Conservation (phyloP, 1,284 basidiomycete genomes). For the Melanopsichium pennsylvanicum region DNA sequence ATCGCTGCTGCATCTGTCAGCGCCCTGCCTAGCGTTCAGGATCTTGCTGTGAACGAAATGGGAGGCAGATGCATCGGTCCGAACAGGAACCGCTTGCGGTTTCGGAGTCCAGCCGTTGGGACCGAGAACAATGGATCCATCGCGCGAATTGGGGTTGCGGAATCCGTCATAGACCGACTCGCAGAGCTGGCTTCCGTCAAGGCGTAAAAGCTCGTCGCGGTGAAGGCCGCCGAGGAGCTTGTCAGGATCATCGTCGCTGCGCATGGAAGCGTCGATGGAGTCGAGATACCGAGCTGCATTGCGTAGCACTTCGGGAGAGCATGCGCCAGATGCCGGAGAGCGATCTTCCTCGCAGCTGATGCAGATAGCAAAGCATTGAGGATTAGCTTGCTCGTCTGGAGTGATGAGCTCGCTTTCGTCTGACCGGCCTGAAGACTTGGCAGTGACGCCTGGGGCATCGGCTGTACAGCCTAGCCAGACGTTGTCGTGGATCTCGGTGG, state of each 20-base stretch:
- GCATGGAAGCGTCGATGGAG: conserved; percentile 72
- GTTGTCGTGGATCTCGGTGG: conserved; percentile 76
- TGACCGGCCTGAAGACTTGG: conserved; percentile 3
- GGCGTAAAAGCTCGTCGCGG: conserved; percentile 70
- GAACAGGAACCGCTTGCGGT: conserved; percentile 22
- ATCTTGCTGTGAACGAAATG: conserved; percentile 18
- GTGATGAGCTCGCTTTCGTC: conserved; percentile 36
- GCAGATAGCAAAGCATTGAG: conserved; percentile 79
- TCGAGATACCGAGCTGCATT: conserved; percentile 69
- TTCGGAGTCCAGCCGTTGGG: conserved; percentile 57
- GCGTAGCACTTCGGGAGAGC: conserved; percentile 68
- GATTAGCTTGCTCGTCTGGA: conserved; percentile 70
- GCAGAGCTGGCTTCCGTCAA: conserved; percentile 6
- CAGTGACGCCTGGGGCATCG: conserved; percentile 45
- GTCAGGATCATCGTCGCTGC: conserved; percentile 70
- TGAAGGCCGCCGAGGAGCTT: conserved; percentile 72
- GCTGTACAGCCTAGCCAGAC: conserved; percentile 68
- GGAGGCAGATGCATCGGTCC: conserved; percentile 26
- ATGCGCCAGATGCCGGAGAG: conserved; percentile 67
- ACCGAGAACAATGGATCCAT: conserved; percentile 54
- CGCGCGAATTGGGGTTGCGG: conserved; percentile 18
- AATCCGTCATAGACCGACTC: conserved; percentile 9
- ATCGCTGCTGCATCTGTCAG: not conserved
- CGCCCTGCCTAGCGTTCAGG: conserved; percentile 12
- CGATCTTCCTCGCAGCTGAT: conserved; percentile 79